A percentile compares a stretch with the other conserved stretches of the same genome.
phyloP scores from a whole-genome alignment of 2,329 filamentous ascomycete species.

The Drechslera avenae region DNA sequence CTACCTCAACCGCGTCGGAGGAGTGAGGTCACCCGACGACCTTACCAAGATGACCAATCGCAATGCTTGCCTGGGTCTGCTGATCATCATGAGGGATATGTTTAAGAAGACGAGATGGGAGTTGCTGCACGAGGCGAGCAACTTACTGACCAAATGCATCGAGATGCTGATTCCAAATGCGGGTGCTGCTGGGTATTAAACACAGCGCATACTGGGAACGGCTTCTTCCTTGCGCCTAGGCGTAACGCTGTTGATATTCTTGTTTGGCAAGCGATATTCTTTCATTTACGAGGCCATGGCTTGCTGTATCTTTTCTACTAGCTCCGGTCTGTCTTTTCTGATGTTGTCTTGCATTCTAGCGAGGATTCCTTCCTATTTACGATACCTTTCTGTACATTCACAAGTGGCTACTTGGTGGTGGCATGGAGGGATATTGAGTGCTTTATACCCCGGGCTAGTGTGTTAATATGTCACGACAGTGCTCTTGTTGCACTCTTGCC shows the following conservation, averaged over 20 bases:
- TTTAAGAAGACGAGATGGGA: constrained; percentile 90
- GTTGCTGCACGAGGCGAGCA: constrained; percentile 83
- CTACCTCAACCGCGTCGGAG: constrained; percentile 75
- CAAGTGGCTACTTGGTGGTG: constrained; percentile 6
- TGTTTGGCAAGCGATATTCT: not conserved
- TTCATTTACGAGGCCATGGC: constrained; percentile 18
- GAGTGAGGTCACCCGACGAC: constrained; percentile 75
- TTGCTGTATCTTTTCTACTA: constrained; percentile 1
- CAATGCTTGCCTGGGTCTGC: constrained; percentile 79
- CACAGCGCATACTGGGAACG: not conserved
- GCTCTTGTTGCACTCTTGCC: not conserved
- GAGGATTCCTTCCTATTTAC: constrained; percentile 13
- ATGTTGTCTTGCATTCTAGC: constrained; percentile 18
- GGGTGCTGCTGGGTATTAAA: constrained; percentile 23
- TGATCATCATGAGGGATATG: constrained; percentile 80
- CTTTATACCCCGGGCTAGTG: constrained; percentile 23
- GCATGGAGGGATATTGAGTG: constrained; percentile 9
- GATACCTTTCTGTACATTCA: constrained; percentile 15
- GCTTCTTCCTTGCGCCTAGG: not conserved
- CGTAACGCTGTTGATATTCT: not conserved
- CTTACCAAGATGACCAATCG: constrained; percentile 74
- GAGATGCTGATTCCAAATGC: constrained; percentile 56
- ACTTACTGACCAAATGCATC: constrained; percentile 80
- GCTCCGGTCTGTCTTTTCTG: constrained; percentile 13
- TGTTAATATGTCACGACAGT: constrained; percentile 7